These are phyloP conservation scores for Chrysoporthe cubensis DNA, from an alignment of 2,329 filamentous ascomycete species.

Conservation along the genomic window DNA sequence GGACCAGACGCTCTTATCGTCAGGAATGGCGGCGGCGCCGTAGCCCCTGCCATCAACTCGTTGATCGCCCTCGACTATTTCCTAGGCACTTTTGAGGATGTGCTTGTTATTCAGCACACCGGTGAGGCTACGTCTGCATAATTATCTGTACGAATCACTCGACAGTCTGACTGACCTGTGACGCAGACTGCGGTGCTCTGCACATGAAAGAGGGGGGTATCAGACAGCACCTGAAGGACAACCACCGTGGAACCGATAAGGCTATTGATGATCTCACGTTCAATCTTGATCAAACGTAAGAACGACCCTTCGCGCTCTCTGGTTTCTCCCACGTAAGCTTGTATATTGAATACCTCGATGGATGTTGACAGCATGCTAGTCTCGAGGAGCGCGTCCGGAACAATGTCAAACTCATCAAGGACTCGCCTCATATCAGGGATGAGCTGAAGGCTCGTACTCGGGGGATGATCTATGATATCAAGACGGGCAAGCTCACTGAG, in stretches of 20 bases:
- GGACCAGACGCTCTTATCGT: constrained; percentile 6
- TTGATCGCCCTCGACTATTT: constrained; percentile 6
- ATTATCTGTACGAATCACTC: too few relatives aligned
- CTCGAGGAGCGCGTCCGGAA: constrained; percentile 10
- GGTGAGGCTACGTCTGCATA: neutral
- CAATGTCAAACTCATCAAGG: constrained; percentile 13
- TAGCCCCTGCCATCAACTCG: neutral
- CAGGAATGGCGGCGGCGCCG: constrained; percentile 9
- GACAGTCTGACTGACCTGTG: neutral
- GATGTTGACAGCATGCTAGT: neutral
- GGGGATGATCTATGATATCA: constrained; percentile 14
- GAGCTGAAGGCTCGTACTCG: constrained; percentile 20
- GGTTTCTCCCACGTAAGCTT: neutral
- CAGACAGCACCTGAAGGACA: constrained; percentile 8
- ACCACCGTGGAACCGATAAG: constrained; percentile 11
- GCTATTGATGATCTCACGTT: constrained; percentile 8
- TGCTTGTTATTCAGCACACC: constrained; percentile 12
- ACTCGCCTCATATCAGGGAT: constrained; percentile 9
- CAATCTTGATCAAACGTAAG: neutral
- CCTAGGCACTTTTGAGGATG: constrained; percentile 10
- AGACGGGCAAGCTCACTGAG: constrained; percentile 13
- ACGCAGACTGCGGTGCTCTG: constrained; percentile 16
- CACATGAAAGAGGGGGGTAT: constrained; percentile 2
- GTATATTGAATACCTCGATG: too few relatives aligned
- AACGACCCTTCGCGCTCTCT: neutral